Conservation (phyloP, 225 moss, liverwort and hornwort species). For the Bryoerythrophyllum caledonicum region DNA sequence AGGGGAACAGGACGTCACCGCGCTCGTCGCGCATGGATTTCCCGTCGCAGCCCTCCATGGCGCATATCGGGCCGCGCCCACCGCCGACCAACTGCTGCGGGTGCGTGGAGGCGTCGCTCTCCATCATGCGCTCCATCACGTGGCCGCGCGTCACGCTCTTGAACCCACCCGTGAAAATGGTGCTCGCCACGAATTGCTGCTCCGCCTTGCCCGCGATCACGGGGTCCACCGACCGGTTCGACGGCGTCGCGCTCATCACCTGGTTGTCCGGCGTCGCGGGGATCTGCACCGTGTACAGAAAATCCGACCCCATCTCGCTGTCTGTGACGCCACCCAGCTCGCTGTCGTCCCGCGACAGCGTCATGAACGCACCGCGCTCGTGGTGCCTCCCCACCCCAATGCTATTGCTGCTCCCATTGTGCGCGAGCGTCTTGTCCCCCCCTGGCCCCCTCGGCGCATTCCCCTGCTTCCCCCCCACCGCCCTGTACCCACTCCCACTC, state of each 20-base stretch:
- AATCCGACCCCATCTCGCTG: conserved; percentile 84
- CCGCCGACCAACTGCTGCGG: conserved; percentile 37
- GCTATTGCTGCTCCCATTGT: conserved; percentile 31
- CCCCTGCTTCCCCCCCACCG: conserved; percentile 30
- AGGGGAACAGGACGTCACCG: conserved; percentile 60
- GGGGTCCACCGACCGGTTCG: conserved; percentile 43
- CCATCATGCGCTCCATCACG: conserved; percentile 87
- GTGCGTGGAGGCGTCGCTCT: conserved; percentile 44
- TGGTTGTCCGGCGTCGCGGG: conserved; percentile 81
- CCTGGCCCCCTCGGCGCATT: neutral
- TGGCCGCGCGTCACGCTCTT: conserved; percentile 79
- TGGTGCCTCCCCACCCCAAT: conserved; percentile 27
- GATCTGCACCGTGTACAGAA: conserved; percentile 84
- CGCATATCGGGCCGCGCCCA: conserved; percentile 46
- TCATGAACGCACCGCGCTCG: conserved; percentile 52
- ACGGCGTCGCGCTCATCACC: conserved; percentile 58
- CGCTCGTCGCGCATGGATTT: conserved; percentile 68
- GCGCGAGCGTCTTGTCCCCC: conserved; percentile 31
- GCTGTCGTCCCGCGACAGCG: conserved; percentile 68
- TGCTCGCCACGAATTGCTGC: conserved; percentile 92
- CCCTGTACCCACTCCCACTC: conserved; percentile 31
- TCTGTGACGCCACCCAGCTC: conserved; percentile 58
- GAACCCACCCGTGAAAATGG: conserved; percentile 93
- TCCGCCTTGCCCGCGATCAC: conserved; percentile 55
- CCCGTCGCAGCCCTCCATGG: conserved; percentile 74